Percentiles rank a stretch among this genome's conserved stretches.
These are phyloP conservation scores for Saccharomycopsis olivae DNA, from an alignment of 805 yeast genomes.

Conservation along the genomic window DNA sequence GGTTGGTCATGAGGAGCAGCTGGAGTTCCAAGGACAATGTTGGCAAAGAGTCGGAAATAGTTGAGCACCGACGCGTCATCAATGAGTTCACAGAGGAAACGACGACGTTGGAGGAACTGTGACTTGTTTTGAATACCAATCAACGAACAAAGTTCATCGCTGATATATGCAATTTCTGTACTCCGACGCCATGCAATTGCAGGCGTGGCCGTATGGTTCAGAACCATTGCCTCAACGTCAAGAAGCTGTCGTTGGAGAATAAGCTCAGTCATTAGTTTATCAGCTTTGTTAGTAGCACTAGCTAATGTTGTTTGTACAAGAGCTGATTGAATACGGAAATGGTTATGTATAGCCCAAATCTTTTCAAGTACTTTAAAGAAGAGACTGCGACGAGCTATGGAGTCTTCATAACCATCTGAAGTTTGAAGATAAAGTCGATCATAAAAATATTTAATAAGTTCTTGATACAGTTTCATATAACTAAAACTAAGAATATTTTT, in stretches of 20 bases:
- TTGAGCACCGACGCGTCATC: constrained; percentile 66
- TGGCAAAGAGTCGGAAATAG: constrained; percentile 62
- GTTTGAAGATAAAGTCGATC: constrained; percentile 15
- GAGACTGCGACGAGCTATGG: constrained; percentile 6
- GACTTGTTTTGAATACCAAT: constrained; percentile 34
- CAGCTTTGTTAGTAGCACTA: constrained; percentile 13
- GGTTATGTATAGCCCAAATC: constrained; percentile 16
- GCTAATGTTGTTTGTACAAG: constrained; percentile 16
- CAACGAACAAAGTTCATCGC: constrained; percentile 61
- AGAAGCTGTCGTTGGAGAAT: constrained; percentile 22
- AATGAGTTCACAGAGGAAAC: constrained; percentile 72
- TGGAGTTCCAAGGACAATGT: constrained; percentile 42
- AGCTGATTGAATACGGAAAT: constrained; percentile 18
- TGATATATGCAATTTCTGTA: constrained; percentile 73
- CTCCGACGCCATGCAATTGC: constrained; percentile 81
- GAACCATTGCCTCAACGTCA: constrained; percentile 31
- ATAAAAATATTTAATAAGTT: constrained; percentile 17
- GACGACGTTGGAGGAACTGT: constrained; percentile 25
- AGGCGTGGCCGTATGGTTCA: constrained; percentile 56
- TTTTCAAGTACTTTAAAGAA: constrained; percentile 18
- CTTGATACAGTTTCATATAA: constrained; percentile 18
- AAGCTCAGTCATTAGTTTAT: constrained; percentile 26
- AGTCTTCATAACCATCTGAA: not conserved
- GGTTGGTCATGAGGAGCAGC: constrained; percentile 5
- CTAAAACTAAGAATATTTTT: constrained; percentile 13